These are phyloP conservation scores for Tetrastigma voinierianum DNA, from an alignment of 164 flowering plant species.

Conservation along the genomic window DNA sequence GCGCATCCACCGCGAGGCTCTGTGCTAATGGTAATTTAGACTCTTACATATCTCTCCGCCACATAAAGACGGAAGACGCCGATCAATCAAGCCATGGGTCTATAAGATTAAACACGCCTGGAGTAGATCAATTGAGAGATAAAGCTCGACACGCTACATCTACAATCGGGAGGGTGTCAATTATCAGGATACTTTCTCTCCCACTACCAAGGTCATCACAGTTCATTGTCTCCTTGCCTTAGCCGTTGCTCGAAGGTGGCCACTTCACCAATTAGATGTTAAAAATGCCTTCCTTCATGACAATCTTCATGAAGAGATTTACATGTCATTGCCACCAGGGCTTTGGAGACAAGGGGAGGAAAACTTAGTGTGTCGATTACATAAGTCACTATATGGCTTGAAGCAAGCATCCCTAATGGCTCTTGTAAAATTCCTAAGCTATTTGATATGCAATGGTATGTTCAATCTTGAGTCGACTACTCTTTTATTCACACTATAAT, in stretches of 20 bases:
- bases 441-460: too few species aligned
- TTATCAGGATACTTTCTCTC: not conserved
- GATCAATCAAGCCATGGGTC: not conserved
- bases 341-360: slow-evolving; percentile 1
- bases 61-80: too few species aligned
- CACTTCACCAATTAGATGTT: too few species aligned
- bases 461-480: too few species aligned
- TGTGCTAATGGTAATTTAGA: not conserved
- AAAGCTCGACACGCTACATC: too few species aligned
- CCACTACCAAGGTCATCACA: slow-evolving; percentile 2
- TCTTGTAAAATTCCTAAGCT: too few species aligned
- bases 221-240: not conserved
- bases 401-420: too few species aligned
- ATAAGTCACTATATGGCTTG: too few species aligned
- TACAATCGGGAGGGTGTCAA: not conserved
- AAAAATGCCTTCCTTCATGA: too few species aligned
- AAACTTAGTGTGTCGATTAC: too few species aligned
- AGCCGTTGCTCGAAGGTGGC: not conserved
- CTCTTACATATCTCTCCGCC: not conserved
- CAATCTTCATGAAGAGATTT: too few species aligned
- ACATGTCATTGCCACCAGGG: not conserved
- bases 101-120: not conserved
- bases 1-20: not conserved
- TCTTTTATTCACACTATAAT: too few species aligned
- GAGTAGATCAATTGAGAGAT: not conserved